A percentile compares a stretch with the other conserved stretches of the same genome.
These are phyloP conservation scores for Nitzschia sp. DNA, from an alignment of 108 stramenopile genomes.

Conservation along the genomic window DNA sequence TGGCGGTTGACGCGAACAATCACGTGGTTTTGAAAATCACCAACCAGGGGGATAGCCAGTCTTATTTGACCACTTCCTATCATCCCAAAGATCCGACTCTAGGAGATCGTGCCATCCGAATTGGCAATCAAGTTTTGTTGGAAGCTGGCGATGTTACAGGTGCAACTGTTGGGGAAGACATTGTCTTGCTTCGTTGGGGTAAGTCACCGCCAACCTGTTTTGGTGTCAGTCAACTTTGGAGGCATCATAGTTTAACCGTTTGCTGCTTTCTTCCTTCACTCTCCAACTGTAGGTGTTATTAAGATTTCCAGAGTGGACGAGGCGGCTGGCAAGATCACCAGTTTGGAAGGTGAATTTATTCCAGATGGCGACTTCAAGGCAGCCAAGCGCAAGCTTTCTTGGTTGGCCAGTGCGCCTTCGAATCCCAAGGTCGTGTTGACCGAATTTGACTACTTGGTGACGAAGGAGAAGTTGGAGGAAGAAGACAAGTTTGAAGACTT, in stretches of 20 bases:
- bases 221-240: no score
- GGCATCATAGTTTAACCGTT: no score
- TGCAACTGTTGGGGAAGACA: conserved; percentile 84
- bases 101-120: conserved; percentile 81
- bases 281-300: conserved; percentile 55
- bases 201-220: no score
- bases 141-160: conserved; percentile 91
- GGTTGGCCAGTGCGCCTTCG: conserved; percentile 78
- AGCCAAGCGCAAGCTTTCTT: conserved; percentile 92
- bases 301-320: conserved; percentile 75
- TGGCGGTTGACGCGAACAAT: conserved; percentile 87
- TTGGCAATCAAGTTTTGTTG: conserved; percentile 69
- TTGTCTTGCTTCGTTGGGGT: conserved; percentile 96
- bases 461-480: conserved; percentile 94
- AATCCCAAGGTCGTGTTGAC: conserved; percentile 59
- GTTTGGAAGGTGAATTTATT: conserved; percentile 64
- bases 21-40: conserved; percentile 70
- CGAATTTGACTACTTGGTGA: conserved; percentile 98
- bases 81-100: conserved; percentile 93
- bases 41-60: conserved; percentile 54
- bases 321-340: conserved; percentile 50
- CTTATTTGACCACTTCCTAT: conserved; percentile 62
- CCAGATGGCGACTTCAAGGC: conserved; percentile 92
- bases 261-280: neutral
- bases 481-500: conserved; percentile 94